These are phyloP conservation scores for Dianthus caryophyllus DNA, from an alignment of 148 eudicot genomes.

Conservation along the genomic window DNA sequence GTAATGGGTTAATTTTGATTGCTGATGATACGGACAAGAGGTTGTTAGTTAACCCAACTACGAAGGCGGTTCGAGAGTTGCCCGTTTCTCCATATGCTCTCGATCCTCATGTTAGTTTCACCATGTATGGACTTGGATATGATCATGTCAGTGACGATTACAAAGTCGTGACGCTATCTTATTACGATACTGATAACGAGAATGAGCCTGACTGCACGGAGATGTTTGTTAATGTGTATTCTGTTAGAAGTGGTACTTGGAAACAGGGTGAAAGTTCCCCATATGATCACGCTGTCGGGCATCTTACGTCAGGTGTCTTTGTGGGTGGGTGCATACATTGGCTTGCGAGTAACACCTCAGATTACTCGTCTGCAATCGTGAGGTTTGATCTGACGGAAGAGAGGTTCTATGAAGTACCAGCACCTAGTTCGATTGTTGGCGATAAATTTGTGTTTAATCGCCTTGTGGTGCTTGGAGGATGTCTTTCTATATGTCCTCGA, in stretches of 20 bases:
- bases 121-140: too few species aligned
- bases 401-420: constrained; percentile 11
- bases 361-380: constrained; percentile 3
- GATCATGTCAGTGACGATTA: too few species aligned
- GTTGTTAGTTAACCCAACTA: constrained; percentile 16
- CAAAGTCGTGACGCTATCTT: too few species aligned
- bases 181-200: too few species aligned
- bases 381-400: constrained; percentile 25
- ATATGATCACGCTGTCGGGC: constrained; percentile 11
- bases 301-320: constrained; percentile 10
- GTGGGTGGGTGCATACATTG: constrained; percentile 17
- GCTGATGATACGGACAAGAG: neutral
- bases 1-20: constrained; percentile 18
- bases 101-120: neutral
- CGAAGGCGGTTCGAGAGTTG: constrained; percentile 2
- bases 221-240: constrained; percentile 20
- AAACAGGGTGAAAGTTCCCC: constrained; percentile 15
- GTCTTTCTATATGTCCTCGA: constrained; percentile 8
- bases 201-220: constrained; percentile 7
- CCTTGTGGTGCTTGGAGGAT: constrained; percentile 20
- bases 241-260: constrained; percentile 23
- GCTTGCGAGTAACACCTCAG: neutral
- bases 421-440: constrained; percentile 6
- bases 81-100: neutral
- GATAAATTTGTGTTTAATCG: neutral